phyloP scores from a whole-genome alignment of 2,329 filamentous ascomycete species.

The Dryadomyces sulphureus region DNA sequence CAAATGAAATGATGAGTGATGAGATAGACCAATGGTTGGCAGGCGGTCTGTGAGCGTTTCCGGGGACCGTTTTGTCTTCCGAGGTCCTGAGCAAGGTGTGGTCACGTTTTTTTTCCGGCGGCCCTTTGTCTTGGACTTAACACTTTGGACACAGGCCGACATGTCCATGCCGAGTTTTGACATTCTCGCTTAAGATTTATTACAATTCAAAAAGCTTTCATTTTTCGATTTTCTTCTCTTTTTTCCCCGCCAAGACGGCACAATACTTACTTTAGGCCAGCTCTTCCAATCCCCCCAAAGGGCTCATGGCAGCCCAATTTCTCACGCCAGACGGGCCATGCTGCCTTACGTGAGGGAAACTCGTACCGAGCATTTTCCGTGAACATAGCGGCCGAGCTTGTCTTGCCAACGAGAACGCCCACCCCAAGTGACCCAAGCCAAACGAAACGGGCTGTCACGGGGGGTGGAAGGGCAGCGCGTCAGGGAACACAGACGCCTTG shows the following conservation, averaged over 20 bases:
- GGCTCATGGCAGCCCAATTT: not conserved
- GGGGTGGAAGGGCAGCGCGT: not conserved
- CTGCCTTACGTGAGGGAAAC: not conserved
- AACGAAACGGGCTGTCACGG: not conserved
- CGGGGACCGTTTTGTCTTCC: not conserved
- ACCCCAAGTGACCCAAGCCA: no score
- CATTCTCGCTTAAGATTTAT: not conserved
- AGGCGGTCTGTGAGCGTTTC: not conserved
- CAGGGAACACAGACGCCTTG: slow-evolving; percentile 2
- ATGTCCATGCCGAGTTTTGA: not conserved
- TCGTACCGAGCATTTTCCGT: not conserved
- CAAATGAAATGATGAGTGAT: not conserved
- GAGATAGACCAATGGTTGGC: not conserved
- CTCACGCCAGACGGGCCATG: not conserved
- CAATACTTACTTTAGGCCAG: no score
- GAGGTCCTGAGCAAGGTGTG: not conserved
- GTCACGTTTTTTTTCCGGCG: not conserved
- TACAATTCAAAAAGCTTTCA: not conserved
- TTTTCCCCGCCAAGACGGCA: no score
- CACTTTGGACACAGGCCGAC: not conserved
- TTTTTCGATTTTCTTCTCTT: not conserved
- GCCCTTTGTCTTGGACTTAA: not conserved
- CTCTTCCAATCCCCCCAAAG: no score
- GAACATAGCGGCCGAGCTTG: no score
- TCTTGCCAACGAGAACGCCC: no score